Evolutionary conservation across 2,329 filamentous ascomycete species (phyloP).

Genomic region (Ramichloridium luteum): DNA sequence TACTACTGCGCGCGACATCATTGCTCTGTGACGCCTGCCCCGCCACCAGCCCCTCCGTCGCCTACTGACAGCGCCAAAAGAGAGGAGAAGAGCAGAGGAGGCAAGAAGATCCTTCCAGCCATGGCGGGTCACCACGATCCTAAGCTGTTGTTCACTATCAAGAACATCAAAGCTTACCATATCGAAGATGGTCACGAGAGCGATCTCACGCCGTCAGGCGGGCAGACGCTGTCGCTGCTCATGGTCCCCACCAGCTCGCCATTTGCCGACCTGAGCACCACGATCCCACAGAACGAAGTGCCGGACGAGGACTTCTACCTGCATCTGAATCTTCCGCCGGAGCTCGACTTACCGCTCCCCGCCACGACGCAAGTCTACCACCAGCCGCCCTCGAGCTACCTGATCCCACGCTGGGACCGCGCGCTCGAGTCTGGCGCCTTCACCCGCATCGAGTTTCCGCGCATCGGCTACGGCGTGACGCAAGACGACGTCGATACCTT

Average conservation of each 20-base stretch:
- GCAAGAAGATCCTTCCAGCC: constrained; percentile 3
- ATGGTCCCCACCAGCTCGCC: constrained; percentile 89
- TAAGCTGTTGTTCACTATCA: constrained; percentile 48
- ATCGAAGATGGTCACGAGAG: constrained; percentile 78
- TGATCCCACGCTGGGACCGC: constrained; percentile 91
- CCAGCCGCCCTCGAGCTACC: constrained; percentile 80
- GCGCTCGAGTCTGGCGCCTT: constrained; percentile 82
- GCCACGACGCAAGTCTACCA: constrained; percentile 97
- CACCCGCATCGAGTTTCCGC: constrained; percentile 81
- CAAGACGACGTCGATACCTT: constrained; percentile 95
- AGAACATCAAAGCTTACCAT: constrained; percentile 83
- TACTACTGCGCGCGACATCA: background rate
- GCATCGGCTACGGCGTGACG: constrained; percentile 56
- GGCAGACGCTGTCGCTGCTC: constrained; percentile 81
- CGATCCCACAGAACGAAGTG: constrained; percentile 43
- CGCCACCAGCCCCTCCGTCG: background rate
- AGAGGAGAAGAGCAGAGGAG: background rate
- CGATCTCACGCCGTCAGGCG: constrained; percentile 68
- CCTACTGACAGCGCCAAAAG: background rate
- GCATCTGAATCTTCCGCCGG: constrained; percentile 84
- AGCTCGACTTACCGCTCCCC: constrained; percentile 84
- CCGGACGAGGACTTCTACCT: constrained; percentile 90
- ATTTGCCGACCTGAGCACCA: constrained; percentile 43
- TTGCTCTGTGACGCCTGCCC: background rate
- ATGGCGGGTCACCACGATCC: constrained; percentile 44